These are phyloP conservation scores for Arthrinium puccinioides DNA, from an alignment of 2,329 filamentous ascomycete species.

Conservation along the genomic window DNA sequence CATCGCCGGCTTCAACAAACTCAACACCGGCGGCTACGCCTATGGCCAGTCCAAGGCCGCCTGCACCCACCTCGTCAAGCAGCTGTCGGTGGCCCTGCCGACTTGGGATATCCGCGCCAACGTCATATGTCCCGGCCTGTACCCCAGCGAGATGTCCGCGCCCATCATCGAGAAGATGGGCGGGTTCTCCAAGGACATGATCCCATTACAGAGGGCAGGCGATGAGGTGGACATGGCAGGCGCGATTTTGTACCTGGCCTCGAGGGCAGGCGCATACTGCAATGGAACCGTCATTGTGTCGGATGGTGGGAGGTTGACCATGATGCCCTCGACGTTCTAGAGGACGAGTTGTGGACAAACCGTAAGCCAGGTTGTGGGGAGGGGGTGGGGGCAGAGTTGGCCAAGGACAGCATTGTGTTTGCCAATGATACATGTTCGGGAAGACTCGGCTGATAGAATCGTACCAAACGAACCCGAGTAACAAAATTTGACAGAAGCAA, in stretches of 20 bases:
- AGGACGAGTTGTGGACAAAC: neutral
- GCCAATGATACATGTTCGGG: too few relatives aligned
- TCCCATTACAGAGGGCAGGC: constrained; percentile 54
- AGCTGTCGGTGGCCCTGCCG: constrained; percentile 59
- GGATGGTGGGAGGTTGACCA: constrained; percentile 55
- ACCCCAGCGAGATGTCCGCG: constrained; percentile 53
- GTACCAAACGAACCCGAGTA: neutral
- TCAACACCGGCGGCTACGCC: constrained; percentile 65
- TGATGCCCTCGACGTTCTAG: constrained; percentile 48
- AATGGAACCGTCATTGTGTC: constrained; percentile 57
- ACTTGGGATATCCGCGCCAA: constrained; percentile 52
- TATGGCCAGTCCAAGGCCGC: constrained; percentile 76
- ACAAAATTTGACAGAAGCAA: neutral
- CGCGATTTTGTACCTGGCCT: constrained; percentile 57
- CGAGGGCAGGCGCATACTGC: constrained; percentile 56
- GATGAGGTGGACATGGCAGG: constrained; percentile 58
- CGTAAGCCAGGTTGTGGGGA: neutral
- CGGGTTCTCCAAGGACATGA: constrained; percentile 30
- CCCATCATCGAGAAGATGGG: constrained; percentile 34
- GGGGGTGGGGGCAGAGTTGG: neutral
- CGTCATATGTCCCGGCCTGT: constrained; percentile 45
- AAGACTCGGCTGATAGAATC: too few relatives aligned
- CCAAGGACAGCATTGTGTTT: too few relatives aligned
- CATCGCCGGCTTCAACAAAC: constrained; percentile 68
- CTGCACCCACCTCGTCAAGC: constrained; percentile 64